Evolutionary conservation across 176 grass and related monocot species (phyloP), one percentile per base, ranked within the genome.

Genomic region (Hyparrhenia diplandra): DNA sequence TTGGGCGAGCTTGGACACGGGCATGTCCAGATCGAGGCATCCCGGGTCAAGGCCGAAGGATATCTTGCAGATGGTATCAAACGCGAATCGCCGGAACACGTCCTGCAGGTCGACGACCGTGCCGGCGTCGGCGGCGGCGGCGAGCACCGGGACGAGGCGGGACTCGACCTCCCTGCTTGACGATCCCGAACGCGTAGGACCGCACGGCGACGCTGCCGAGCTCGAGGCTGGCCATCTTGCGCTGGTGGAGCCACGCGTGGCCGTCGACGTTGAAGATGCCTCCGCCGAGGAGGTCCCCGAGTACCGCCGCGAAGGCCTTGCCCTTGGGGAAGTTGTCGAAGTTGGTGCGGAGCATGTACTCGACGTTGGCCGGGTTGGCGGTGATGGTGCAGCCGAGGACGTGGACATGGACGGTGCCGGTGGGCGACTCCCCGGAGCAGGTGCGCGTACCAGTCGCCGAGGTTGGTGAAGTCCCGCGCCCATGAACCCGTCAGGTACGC

Each of bases 261-360:
- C 94, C 94, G 45, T 97, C 94, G 74, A 89, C 87, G 60, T 90
- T 94, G 86, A 97, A 97, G 77, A 97, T 97, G 60, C 94, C 94
- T 8, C 64, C 21, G 58, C 94, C 94, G 42, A 97, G 94, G 87
- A 97, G 78, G 85, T 97, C 91, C 0, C 91, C 84, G 57, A 97
- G 91, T n/a, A 95, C 14, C 3, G 49, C 35, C 1, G 90, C 67
- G 78, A 95, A 95, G 10, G 64, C 41, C 72, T 72, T 84, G 25
- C 93, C 93, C 84, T 95, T 95, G 24, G 90, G 93, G 66, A 92
- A 95, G 84, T 95, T 95, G 43, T 95, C 82, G 82, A 92, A 95
- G 21, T 85, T 78, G 3, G 85, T 86, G 64, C 65, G 86, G 79
- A 92, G 93, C 82, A 95, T 92, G 89, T 92, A 85, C 87, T 95